Evolutionary conservation across 139 green algal genomes (phyloP).

Genomic region (Coelastrella sp.): DNA sequence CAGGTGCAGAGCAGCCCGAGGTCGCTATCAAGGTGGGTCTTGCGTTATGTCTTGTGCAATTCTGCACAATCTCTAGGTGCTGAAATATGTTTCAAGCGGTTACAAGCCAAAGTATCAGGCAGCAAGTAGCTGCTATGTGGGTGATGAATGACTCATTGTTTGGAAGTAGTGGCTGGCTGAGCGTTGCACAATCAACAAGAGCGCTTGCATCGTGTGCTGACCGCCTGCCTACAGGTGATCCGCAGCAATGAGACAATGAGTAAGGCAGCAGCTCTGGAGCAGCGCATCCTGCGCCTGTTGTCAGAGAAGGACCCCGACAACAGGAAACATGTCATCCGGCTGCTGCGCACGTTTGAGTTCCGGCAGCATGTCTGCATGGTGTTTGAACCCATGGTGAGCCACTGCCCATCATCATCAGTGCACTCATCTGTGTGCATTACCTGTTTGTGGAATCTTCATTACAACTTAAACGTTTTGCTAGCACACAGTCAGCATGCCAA

Average conservation of each 20-base stretch:
- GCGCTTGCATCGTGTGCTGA: too few species aligned
- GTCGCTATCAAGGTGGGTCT: constrained; percentile 88
- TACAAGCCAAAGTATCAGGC: too few species aligned
- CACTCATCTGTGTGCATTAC: neutral
- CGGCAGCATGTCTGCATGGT: constrained; percentile 95
- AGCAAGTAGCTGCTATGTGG: too few species aligned
- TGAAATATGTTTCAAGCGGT: neutral
- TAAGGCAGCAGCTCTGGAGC: constrained; percentile 71
- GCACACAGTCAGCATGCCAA: too few species aligned
- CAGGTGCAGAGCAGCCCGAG: constrained; percentile 51
- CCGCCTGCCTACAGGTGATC: constrained; percentile 51
- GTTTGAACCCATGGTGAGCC: constrained; percentile 89
- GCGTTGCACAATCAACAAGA: too few species aligned
- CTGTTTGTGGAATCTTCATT: too few species aligned
- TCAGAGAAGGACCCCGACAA: constrained; percentile 85
- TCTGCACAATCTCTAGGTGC: neutral
- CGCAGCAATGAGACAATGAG: constrained; percentile 90
- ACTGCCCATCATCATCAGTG: neutral
- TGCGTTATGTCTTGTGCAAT: neutral
- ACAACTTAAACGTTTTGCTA: too few species aligned
- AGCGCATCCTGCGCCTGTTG: constrained; percentile 68
- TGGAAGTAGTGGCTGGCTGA: too few species aligned
- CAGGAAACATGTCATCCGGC: constrained; percentile 90
- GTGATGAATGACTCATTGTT: too few species aligned
- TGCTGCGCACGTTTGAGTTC: constrained; percentile 95